Evolutionary conservation across 805 yeast genomes (phyloP), one percentile per base, ranked within the genome.

Genomic region (Candida orba): DNA sequence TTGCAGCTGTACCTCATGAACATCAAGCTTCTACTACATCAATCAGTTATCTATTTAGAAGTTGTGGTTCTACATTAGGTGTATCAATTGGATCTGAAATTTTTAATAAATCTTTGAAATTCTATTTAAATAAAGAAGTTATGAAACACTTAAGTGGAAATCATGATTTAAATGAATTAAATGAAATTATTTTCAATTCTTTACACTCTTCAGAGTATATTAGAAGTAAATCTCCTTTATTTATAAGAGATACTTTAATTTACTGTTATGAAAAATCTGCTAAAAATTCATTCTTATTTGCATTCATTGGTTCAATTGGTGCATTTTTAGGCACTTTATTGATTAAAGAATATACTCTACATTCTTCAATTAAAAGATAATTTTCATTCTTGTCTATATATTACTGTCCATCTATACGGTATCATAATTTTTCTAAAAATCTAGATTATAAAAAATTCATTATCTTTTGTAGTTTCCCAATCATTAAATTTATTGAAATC

Each of bases 1-100:
- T 83, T 49, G 84, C 89, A 2, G 79, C 88, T 2, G 89, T 79
- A 9, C 87, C 88, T 2, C 60, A 69, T 33, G 76, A 79, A 44
- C 73, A 71, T 51, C 90, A 82, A 57, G 82, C 85, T 2, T 69
- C 83, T 24, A 77, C 82, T 1, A 80, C 85, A 0, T 76, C 85
- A 4, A 75, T 80, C 47, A 82, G 78, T 50, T 80, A 80, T 52
- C 74, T 83, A 1, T 79, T 79, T 57, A 69, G 85, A 59, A 73
- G 84, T 8, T 73, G 82, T 15, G 85, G 85, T 0, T 77, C 85
- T 1, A 78, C 84, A 0, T 59, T 79, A 23, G 86, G 85, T 41
- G 79, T 79, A 12, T 68, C 88, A 0, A 58, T 79, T 36, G 83
- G 81, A 0, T 76, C 83, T 5, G 79, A 84, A 5, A 69, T 82